Base-by-base conservation (phyloP, 495 filamentous ascomycete species). In the Penicillium pancosmium region DNA sequence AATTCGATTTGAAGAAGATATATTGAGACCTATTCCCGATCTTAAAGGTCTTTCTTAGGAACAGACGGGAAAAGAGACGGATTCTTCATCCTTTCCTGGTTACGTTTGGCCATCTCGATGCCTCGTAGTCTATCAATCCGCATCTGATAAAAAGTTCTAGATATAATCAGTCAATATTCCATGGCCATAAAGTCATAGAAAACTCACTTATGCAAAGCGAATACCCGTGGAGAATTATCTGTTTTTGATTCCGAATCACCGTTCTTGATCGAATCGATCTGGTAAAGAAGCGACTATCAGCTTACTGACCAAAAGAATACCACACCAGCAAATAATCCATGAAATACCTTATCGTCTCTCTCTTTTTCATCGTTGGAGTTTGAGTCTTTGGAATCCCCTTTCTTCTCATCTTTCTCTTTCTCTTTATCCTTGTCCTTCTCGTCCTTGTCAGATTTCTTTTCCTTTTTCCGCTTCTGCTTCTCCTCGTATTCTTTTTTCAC, bases 131-230 rank as follows among this genome's bases (percentile, higher is more conserved):
- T 86, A 64, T 91, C 87, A 51, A 96, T 66, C 18, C 93, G 87
- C 74, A 88, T 89, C 56, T 95, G 90, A 69, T 91, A 94, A 69
- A 98, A 94, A 33, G 85, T 86, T 68, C 91, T 95, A 68, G 47
- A 19, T 2, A 13, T 15, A 16, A 34, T 70, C 38, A 63, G 59
- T 4, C 50, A 41, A 25, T 16, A 40, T 11, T n/a, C 21, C 8
- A 11, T 11, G 34, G 19, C 18, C 0, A 8, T 9, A 33, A 16
- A 11, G n/a, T 4, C n/a, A 16, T 38, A 38, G 3, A 5, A 38
- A 38, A 13, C 82, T 40, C 78, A 95, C 91, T 88, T 93, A 62
- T 95, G 90, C 63, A 98, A 76, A 59, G 88, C 82, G 74, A 95
- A 98, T 34, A 97, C 79, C 54, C 94, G 81, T 48, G 92, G 91